phyloP scores from a whole-genome alignment of 805 yeast species.

The Saturnispora hagleri region DNA sequence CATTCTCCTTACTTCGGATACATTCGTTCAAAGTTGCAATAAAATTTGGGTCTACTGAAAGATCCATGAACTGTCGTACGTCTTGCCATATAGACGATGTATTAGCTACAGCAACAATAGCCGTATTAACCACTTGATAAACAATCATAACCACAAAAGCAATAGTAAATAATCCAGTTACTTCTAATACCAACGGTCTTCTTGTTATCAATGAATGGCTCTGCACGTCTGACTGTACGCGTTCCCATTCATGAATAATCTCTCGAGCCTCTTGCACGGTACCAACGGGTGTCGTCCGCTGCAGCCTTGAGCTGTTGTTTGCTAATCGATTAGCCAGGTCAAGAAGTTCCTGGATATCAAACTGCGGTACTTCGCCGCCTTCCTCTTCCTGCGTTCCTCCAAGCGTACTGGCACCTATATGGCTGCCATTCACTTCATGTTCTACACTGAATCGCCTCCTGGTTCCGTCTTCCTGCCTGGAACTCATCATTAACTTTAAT shows the following conservation, averaged over 20 bases:
- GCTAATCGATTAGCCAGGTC: constrained; percentile 1
- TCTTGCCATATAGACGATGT: constrained; percentile 4
- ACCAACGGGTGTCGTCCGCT: constrained; percentile 1
- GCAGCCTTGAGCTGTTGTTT: background rate
- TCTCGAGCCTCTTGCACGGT: background rate
- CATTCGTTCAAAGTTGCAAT: background rate
- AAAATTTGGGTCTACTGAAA: background rate
- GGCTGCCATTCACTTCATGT: background rate
- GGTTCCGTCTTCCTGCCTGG: background rate
- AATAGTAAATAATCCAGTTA: constrained; percentile 1
- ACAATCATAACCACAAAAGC: constrained; percentile 1
- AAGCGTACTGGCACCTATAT: background rate
- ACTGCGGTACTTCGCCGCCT: background rate
- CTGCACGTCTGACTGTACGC: background rate
- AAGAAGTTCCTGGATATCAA: background rate
- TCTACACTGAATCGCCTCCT: background rate
- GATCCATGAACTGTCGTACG: constrained; percentile 2
- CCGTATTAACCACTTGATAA: constrained; percentile 1
- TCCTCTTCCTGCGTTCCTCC: background rate
- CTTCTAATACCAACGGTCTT: background rate
- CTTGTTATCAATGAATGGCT: background rate
- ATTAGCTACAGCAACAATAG: background rate
- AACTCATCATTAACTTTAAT: background rate
- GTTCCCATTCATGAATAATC: background rate
- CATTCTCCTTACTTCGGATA: background rate